These are phyloP conservation scores for Apophysomyces ossiformis DNA, from an alignment of 371 early-diverging fungal genomes.

Conservation along the genomic window DNA sequence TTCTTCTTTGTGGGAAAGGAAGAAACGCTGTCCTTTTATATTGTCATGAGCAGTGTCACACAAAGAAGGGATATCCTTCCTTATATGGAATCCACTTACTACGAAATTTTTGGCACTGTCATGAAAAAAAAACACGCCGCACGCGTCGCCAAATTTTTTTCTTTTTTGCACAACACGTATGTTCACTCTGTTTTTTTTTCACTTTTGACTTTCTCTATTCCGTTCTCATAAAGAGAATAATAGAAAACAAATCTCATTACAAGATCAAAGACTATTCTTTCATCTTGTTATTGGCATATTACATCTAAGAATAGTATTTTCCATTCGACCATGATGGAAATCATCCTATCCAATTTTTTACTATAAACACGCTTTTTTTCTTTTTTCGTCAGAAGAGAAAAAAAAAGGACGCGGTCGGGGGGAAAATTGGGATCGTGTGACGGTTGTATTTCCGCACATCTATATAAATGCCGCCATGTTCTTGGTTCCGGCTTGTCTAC, in stretches of 20 bases:
- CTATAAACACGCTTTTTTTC: neutral
- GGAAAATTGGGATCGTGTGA: neutral
- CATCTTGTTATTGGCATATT: too few species aligned
- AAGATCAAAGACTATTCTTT: too few species aligned
- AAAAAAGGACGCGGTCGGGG: conserved; percentile 2
- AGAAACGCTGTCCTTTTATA: neutral
- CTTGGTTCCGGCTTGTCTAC: neutral
- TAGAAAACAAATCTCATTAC: too few species aligned
- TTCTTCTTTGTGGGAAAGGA: neutral
- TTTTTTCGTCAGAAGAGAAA: neutral
- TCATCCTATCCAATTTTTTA: neutral
- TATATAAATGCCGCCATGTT: neutral
- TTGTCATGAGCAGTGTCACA: neutral
- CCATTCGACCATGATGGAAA: too few species aligned
- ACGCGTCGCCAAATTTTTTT: conserved; percentile 1
- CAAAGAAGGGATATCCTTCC: neutral
- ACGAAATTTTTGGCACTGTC: neutral
- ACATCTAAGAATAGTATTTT: too few species aligned
- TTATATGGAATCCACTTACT: conserved; percentile 4
- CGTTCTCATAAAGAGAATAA: too few species aligned
- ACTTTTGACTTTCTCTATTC: neutral
- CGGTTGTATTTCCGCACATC: conserved; percentile 2
- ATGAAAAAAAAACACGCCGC: neutral
- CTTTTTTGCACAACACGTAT: neutral
- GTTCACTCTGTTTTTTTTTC: neutral